Base-by-base conservation (phyloP, 306 rosid genomes). In the Biancaea sappan region DNA sequence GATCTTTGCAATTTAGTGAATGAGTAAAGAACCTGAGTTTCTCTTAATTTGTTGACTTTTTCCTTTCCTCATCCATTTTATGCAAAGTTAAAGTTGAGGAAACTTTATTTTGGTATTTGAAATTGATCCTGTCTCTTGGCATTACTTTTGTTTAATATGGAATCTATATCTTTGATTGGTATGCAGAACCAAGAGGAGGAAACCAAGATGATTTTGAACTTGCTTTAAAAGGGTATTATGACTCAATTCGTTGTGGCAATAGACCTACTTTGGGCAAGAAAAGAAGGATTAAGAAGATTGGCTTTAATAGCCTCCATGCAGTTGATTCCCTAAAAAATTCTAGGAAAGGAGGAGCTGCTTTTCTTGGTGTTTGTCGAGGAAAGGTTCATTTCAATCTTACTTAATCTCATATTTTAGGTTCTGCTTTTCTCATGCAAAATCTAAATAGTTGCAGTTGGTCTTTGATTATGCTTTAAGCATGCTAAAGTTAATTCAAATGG, bases 321-420 rank as follows among this genome's bases (percentile, higher is more conserved):
- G 78, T 67, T 52, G 84, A 83, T 60, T 73, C 81, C 66, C 69
- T 41, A 37, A 75, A 81, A 58, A 78, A 60, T 64, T 61, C 70
- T 65, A 79, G 72, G 66, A 84, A 83, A 78, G 91, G 92, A 79
- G 98, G 98, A 81, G 96, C 96, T 47, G 96, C 96, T 66, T 85
- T 94, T 50, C 86, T 94, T 68, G 98, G 94, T 25, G 98, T 94
- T 66, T 94, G 88, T 81, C 91, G 98, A 72, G 98, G 98, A 88
- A 94, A 94, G 98, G 98, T 94, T 74, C 16, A 26, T 18, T 61
- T 19, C 5, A 50, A 10, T 82, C 58, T 46, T 47, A 52, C 75
- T 48, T 75, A 43, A n/a, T 53, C 69, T 40, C 46, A 9, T 48
- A 53, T 50, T 71, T 75, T 44, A 57, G 59, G 73, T 59, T 28